Evolutionary conservation across 345 rosid genomes (phyloP), one percentile per base, ranked within the genome.

Genomic region (Lagerstroemia speciosa): DNA sequence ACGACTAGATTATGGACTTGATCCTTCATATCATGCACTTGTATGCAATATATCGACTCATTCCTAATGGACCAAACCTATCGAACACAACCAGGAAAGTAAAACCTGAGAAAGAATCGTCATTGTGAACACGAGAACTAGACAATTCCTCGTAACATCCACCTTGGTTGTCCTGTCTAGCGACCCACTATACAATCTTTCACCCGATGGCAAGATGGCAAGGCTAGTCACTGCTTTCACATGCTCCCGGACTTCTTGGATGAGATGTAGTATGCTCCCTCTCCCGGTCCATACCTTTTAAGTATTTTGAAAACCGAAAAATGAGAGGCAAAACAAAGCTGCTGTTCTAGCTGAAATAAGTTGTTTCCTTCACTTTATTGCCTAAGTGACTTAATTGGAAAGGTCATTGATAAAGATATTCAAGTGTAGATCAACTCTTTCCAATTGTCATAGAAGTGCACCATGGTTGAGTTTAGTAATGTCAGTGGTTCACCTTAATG

Each of bases 1-100:
- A 84, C 86, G 3, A 78, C 83, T 38, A 88, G 79, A 72, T 75
- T 80, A 34, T 83, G 83, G 74, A 88, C 84, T 43, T 84, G 90
- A 61, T 88, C 87, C 78, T 83, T 88, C 85, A 83, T 77, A 29
- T 88, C 93, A 67, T 86, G 86, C 17, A 81, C 83, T 86, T 88
- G 83, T 11, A 71, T 68, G 52, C 86, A 83, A 33, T 71, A 67
- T 38, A 88, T 66, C 32, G 33, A 45, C 67, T 83, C 83, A 20
- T 73, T 66, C 65, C 78, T 70, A 11, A 84, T 75, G 27, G 86
- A 80, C 90, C 90, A 88, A 3, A 81, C 83, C 93, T 85, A 70
- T 50, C 15, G 12, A 14, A 41, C 70, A 74, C 68, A 64, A 58
- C 33, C 5, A 27, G 33, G 34, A 19, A 58, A 24, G 29, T 61